phyloP scores from a whole-genome alignment of 208 protist genomes.

The Wallacemonas collosoma region DNA sequence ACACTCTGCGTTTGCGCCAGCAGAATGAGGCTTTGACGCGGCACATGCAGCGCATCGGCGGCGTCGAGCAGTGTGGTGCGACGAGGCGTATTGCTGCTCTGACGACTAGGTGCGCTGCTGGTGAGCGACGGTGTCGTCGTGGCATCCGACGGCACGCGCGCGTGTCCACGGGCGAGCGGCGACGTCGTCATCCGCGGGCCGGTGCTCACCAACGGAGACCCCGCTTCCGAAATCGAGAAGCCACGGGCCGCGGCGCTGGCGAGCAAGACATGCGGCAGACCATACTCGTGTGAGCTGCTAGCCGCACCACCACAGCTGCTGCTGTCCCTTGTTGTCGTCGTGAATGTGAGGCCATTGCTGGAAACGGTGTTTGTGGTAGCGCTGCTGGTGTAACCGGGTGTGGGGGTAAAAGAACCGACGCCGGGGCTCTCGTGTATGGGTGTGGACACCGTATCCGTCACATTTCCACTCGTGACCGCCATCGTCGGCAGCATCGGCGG shows the following conservation, averaged over 20 bases:
- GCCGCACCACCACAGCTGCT: not conserved
- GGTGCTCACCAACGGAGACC: not conserved
- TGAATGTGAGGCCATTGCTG: not conserved
- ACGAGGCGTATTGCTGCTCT: not conserved
- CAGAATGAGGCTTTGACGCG: conserved; percentile 3
- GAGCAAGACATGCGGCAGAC: not conserved
- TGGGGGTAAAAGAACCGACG: not conserved
- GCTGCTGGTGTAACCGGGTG: not conserved
- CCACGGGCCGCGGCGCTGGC: not conserved
- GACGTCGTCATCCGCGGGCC: not conserved
- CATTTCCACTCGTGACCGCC: not conserved
- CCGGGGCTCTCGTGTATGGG: not conserved
- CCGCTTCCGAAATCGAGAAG: not conserved
- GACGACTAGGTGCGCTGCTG: not conserved
- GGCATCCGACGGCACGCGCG: not conserved
- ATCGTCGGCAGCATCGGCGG: not conserved
- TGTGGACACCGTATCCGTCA: not conserved
- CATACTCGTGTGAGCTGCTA: not conserved
- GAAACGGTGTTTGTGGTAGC: no score
- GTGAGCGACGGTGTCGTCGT: not conserved
- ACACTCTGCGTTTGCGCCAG: not conserved
- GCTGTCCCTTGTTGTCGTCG: not conserved
- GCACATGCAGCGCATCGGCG: not conserved
- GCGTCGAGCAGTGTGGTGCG: not conserved
- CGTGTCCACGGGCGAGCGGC: not conserved